Evolutionary conservation across 2,329 filamentous ascomycete genomes (phyloP).

Genomic region (Tolypocladium amazonense): DNA sequence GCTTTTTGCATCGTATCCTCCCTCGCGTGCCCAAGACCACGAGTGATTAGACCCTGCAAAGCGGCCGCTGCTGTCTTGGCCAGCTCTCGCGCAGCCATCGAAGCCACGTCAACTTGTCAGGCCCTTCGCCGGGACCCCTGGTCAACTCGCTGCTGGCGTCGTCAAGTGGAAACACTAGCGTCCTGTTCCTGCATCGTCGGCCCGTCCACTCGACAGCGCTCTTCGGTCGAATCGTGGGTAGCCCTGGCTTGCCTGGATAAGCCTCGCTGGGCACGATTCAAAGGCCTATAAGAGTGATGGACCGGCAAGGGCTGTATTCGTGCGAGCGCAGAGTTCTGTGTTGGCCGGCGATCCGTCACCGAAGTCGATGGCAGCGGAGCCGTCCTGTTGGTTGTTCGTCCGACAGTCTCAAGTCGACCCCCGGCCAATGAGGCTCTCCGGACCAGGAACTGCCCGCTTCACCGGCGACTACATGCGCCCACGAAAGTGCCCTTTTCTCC

Average conservation of each 20-base stretch:
- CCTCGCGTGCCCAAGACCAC: background rate
- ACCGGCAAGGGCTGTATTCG: no score
- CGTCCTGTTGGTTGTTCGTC: background rate
- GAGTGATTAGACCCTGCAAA: background rate
- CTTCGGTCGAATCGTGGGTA: background rate
- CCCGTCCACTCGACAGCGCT: background rate
- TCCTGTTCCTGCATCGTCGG: constrained; percentile 16
- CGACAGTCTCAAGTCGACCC: no score
- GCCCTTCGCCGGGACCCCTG: background rate
- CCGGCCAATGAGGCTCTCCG: background rate
- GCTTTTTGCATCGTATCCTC: background rate
- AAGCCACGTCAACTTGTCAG: background rate
- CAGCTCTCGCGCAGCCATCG: background rate
- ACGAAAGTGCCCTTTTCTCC: background rate
- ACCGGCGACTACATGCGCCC: background rate
- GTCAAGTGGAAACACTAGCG: constrained; percentile 24
- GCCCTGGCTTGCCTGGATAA: background rate
- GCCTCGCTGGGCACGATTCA: background rate
- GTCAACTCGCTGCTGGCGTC: background rate
- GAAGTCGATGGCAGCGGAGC: background rate
- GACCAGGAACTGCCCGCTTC: background rate
- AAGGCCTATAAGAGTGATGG: background rate
- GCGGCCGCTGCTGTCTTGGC: background rate
- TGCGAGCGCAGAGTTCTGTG: background rate
- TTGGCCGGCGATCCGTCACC: background rate